Evolutionary conservation across 495 filamentous ascomycete genomes (phyloP), one percentile per base, ranked within the genome.

Genomic region (Penicillium herquei): DNA sequence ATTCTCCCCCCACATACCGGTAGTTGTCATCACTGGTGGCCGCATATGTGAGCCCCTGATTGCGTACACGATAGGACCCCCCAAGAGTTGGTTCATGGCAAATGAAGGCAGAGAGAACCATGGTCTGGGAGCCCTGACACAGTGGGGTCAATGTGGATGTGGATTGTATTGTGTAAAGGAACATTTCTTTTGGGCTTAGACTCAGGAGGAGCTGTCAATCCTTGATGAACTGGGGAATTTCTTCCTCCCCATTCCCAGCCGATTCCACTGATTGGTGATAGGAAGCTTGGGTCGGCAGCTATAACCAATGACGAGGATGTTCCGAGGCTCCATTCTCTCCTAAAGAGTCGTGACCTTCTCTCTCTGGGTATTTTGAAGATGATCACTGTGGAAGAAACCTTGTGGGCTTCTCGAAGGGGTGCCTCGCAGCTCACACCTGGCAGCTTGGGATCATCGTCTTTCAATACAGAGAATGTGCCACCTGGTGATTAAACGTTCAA

Each of bases 21-120:
- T 43, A 43, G 21, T 49, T 51, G 37, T 40, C 34, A 58, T 41
- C 30, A 40, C 16, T 26, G 11, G 40, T 52, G 43, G 48, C 41
- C 42, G 55, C 17, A 34, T 17, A 49, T 49, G 8, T 37, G 34
- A 10, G 45, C 62, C 62, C 65, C 65, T 68, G 63, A 68, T 68
- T 68, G 65, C 65, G 65, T 68, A 68, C 21, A 26, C 35, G 54
- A 61, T 59, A 55, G 58, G 48, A 56, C 53, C 49, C 48, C 44
- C 46, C 34, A 37, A 55, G 48, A 26, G 50, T 49, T 56, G 54
- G 56, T 61, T 67, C 61, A 65, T 63, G 60, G 60, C 59, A 63
- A 65, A 69, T 67, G 66, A 69, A n/a, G 57, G 55, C 35, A 58
- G 43, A 59, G 41, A 57, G 65, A 68, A 68, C 65, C 65, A 68